Evolutionary conservation across 345 rosid species (phyloP).

Genomic region (Leavenworthia alabamica): DNA sequence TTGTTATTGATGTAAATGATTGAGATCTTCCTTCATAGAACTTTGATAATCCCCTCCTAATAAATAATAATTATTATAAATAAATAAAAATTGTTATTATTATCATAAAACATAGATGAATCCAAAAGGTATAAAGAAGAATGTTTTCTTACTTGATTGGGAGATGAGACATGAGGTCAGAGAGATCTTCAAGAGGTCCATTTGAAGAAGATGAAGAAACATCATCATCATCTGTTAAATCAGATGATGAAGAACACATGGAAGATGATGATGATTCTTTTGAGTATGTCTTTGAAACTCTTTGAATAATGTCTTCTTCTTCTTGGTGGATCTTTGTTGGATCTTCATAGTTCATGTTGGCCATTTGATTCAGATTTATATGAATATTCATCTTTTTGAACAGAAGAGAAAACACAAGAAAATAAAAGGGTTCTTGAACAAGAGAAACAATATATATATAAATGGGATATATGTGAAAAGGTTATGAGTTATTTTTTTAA

Average conservation of each 20-base stretch:
- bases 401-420: not conserved
- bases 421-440: constrained; percentile 1
- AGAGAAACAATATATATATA: constrained; percentile 15
- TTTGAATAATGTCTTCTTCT: constrained; percentile 19
- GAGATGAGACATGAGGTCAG: constrained; percentile 62
- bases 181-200: constrained; percentile 59
- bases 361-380: constrained; percentile 25
- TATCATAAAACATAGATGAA: not conserved
- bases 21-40: constrained; percentile 73
- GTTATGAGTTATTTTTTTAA: constrained; percentile 8
- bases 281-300: constrained; percentile 32
- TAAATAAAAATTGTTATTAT: constrained; percentile 11
- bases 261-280: constrained; percentile 32
- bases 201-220: constrained; percentile 38
- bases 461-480: constrained; percentile 23
- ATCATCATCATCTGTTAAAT: constrained; percentile 47
- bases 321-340: constrained; percentile 12
- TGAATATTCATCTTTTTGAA: constrained; percentile 16
- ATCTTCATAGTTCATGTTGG: constrained; percentile 12
- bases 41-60: constrained; percentile 74
- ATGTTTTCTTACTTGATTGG: constrained; percentile 56
- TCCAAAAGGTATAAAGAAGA: not conserved
- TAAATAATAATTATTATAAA: not conserved
- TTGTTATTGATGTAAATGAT: constrained; percentile 68
- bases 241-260: constrained; percentile 40